Percentiles rank a stretch among this genome's conserved stretches.
Evolutionary conservation across 805 yeast species (phyloP).

Genomic region (Metschnikowia koreensis): DNA sequence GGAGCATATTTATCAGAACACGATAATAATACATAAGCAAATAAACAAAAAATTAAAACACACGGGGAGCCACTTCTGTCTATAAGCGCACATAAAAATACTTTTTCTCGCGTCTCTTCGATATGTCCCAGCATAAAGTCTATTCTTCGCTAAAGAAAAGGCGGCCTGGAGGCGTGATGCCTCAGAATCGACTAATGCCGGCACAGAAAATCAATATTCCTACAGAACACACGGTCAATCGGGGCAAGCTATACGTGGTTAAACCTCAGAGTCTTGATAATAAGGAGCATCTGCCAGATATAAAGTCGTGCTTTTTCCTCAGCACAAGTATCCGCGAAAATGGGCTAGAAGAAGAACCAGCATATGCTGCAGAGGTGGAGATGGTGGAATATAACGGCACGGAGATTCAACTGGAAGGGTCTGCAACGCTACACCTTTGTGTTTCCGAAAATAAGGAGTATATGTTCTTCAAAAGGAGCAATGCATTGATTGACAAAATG

Average conservation of each 20-base stretch:
- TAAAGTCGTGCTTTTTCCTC: conserved; percentile 16
- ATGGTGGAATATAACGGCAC: conserved; percentile 17
- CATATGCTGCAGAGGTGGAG: conserved; percentile 5
- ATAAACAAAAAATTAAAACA: neutral
- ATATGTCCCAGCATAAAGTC: conserved; percentile 12
- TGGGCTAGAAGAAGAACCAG: conserved; percentile 18
- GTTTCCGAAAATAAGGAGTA: conserved; percentile 10
- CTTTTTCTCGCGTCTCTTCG: neutral
- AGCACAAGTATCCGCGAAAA: conserved; percentile 9
- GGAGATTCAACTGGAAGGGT: conserved; percentile 3
- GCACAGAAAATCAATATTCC: conserved; percentile 15
- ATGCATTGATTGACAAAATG: conserved; percentile 17
- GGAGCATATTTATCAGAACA: neutral
- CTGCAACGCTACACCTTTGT: conserved; percentile 9
- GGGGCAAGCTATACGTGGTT: conserved; percentile 12
- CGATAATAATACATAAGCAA: too few relatives aligned
- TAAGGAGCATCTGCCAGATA: conserved; percentile 10
- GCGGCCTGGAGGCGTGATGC: conserved; percentile 18
- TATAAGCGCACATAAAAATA: neutral
- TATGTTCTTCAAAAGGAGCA: conserved; percentile 9
- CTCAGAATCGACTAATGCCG: conserved; percentile 16
- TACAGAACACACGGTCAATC: conserved; percentile 11
- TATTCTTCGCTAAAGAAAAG: conserved; percentile 15
- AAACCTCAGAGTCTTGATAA: conserved; percentile 13
- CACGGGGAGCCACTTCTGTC: neutral